These are phyloP conservation scores for Zychaea mexicana DNA, from an alignment of 371 early-diverging fungal genomes.

Conservation along the genomic window DNA sequence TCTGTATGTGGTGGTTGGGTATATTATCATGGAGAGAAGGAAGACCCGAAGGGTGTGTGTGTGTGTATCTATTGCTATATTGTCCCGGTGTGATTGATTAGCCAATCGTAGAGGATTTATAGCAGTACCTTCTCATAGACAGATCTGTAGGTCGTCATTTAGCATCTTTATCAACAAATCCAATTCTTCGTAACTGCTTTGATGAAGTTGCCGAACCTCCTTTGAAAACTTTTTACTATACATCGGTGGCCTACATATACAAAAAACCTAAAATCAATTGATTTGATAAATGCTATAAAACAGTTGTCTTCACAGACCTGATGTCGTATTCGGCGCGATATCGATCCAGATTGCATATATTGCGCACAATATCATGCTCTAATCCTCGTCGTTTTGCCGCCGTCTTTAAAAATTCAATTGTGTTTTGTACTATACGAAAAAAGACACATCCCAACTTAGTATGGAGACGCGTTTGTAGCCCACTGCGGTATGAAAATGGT, in stretches of 20 bases:
- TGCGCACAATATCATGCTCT: constrained; percentile 17
- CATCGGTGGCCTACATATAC: constrained; percentile 9
- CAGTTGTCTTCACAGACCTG: constrained; percentile 2
- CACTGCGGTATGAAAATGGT: not conserved
- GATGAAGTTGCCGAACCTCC: not conserved
- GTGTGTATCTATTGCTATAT: too few species aligned
- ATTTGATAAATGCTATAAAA: not conserved
- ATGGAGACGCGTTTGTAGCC: too few species aligned
- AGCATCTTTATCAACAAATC: constrained; percentile 9
- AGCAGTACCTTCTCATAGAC: too few species aligned
- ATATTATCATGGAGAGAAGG: not conserved
- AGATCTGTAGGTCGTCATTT: constrained; percentile 9
- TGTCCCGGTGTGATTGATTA: too few species aligned
- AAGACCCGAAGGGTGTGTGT: too few species aligned
- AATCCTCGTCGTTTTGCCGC: constrained; percentile 14
- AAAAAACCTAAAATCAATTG: not conserved
- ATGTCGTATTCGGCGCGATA: constrained; percentile 10
- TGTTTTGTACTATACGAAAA: constrained; percentile 15
- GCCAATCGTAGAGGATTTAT: too few species aligned
- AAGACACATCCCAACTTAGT: not conserved
- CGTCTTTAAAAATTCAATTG: constrained; percentile 13
- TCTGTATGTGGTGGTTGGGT: not conserved
- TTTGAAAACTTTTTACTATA: constrained; percentile 10
- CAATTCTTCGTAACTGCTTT: constrained; percentile 7
- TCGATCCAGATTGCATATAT: constrained; percentile 14